Evolutionary conservation across 2,329 filamentous ascomycete genomes (phyloP), one percentile per base, ranked within the genome.

Genomic region (Trichoderma sp.): DNA sequence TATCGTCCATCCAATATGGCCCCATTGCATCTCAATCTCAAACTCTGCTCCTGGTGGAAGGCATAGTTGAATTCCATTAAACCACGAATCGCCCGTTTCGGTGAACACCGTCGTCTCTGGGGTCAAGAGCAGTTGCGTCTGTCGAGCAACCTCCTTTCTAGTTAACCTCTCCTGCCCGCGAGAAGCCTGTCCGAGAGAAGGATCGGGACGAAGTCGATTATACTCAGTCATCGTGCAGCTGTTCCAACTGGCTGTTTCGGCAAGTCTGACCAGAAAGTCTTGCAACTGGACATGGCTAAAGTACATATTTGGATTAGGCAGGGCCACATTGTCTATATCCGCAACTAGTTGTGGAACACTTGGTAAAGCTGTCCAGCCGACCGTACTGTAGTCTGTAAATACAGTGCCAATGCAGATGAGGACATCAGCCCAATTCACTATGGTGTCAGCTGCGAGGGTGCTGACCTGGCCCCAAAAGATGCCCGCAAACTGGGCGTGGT

Each of bases 11-110:
- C 68, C 72, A 51, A 73, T 73, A 64, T 73, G 72, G 56, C 72
- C 72, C 72, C 68, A 73, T 58, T 73, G 72, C 72, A 73, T 73
- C 65, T 73, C 68, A 64, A 73, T 73, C 68, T 73, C 68, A 34
- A 73, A 73, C 21, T 70, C 64, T 36, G 71, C 68, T 39, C 71
- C 71, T 12, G 15, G 14, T 56, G 71, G 71, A 34, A 73, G 67
- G 32, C 58, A 26, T 32, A 73, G 36, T 36, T 73, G 71, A 15
- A 73, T 73, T 61, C 67, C 58, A 47, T 73, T 73, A 12, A 73
- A 73, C 43, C 43, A 51, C n/a, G 43, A 51, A 51, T 51, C 43
- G n/a, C 43, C 43, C 8, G 43, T 51, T n/a, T 51, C 43, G 9
- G 43, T 51, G 43, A 51, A 51, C n/a, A 51, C 43, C 2, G 43